Evolutionary conservation across 306 rosid genomes (phyloP).

Genomic region (Acmispon strigosus): DNA sequence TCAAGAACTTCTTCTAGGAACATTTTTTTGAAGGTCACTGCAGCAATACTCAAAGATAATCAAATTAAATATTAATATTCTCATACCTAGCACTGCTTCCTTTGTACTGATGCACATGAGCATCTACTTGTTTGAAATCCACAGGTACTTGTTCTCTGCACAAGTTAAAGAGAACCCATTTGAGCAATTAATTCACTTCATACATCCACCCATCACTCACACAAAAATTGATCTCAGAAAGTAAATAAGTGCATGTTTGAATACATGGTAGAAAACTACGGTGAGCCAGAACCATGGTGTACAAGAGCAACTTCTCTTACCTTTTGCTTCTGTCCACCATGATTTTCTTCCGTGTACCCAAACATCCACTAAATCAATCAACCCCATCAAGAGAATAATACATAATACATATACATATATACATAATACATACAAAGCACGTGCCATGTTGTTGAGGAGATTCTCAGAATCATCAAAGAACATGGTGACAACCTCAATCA

Average conservation of each 20-base stretch:
- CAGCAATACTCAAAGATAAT: not conserved
- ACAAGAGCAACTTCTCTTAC: too few species aligned
- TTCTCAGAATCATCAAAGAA: slow-evolving; percentile 73
- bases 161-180: slow-evolving; percentile 1
- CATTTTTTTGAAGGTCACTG: not conserved
- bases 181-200: not conserved
- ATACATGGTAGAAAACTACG: too few species aligned
- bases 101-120: slow-evolving; percentile 70
- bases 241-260: too few species aligned
- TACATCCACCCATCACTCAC: not conserved
- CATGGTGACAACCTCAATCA: slow-evolving; percentile 63
- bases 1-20: not conserved
- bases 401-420: too few species aligned
- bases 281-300: too few species aligned
- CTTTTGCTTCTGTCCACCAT: too few species aligned
- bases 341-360: too few species aligned
- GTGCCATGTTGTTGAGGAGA: slow-evolving; percentile 51
- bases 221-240: not conserved
- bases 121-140: slow-evolving; percentile 68
- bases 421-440: slow-evolving; percentile 45
- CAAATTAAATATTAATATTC: not conserved
- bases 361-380: too few species aligned
- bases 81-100: slow-evolving; percentile 77
- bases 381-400: not conserved
- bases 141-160: slow-evolving; percentile 50